These are phyloP conservation scores for Linderniella brevidens DNA, from an alignment of 257 asterid species.

Conservation along the genomic window DNA sequence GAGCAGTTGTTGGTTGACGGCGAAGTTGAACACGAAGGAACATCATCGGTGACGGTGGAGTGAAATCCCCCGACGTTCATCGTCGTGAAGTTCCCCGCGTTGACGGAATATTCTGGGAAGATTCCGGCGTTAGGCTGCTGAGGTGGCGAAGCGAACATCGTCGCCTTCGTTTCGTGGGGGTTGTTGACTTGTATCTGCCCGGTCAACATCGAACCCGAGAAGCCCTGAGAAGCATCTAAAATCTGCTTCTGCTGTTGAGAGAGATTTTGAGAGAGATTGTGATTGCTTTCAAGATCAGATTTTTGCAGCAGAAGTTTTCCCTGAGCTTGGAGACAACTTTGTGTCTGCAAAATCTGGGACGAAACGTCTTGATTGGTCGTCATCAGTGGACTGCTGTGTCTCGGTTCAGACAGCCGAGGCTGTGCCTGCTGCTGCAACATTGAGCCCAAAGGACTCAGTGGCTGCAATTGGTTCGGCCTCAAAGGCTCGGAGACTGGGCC, in stretches of 20 bases:
- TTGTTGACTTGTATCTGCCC: slow-evolving; percentile 30
- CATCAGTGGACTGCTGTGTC: slow-evolving; percentile 37
- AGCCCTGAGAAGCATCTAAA: slow-evolving; percentile 29
- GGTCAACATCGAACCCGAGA: slow-evolving; percentile 32
- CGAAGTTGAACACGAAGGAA: slow-evolving; percentile 88
- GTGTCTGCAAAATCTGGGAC: no score
- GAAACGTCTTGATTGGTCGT: no score
- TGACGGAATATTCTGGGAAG: no score
- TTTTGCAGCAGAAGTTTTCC: no score
- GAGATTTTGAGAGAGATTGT: no score
- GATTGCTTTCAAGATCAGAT: no score
- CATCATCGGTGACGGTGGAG: slow-evolving; percentile 66
- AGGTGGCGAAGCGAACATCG: slow-evolving; percentile 20
- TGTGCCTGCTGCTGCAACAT: no score
- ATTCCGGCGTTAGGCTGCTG: slow-evolving; percentile 38
- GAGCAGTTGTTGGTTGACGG: slow-evolving; percentile 78
- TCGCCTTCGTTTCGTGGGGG: slow-evolving; percentile 18
- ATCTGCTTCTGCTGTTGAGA: slow-evolving; percentile 33
- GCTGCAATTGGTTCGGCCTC: slow-evolving; percentile 26
- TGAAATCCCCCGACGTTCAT: slow-evolving; percentile 55
- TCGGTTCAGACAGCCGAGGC: slow-evolving; percentile 17
- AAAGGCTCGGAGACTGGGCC: slow-evolving; percentile 31
- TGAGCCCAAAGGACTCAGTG: slow-evolving; percentile 39
- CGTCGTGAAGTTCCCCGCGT: slow-evolving; percentile 29
- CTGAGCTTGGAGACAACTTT: slow-evolving; percentile 43